Evolutionary conservation across 2,329 filamentous ascomycete genomes (phyloP).

Genomic region (Neofusicoccum kwambonambiense): DNA sequence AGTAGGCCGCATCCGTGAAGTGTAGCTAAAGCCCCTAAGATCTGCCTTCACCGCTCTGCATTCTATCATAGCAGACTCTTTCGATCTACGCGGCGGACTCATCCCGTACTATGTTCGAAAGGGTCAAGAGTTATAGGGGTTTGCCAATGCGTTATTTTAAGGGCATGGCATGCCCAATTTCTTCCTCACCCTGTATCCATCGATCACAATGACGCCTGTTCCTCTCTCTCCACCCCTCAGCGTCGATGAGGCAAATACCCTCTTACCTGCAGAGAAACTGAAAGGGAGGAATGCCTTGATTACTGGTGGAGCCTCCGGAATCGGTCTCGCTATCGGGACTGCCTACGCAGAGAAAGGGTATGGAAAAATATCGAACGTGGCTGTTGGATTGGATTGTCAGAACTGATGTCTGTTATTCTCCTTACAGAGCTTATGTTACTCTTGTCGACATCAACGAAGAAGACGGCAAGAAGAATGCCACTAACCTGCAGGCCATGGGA

Average conservation of each 20-base stretch:
- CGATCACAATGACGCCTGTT: neutral
- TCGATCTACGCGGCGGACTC: neutral
- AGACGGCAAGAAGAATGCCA: constrained; percentile 19
- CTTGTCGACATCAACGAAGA: constrained; percentile 26
- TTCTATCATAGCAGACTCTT: neutral
- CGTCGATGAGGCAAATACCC: neutral
- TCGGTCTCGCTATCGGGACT: neutral
- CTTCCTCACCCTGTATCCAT: neutral
- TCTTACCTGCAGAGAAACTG: neutral
- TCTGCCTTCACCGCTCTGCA: neutral
- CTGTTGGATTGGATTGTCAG: too few species aligned
- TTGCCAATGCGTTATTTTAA: too few species aligned
- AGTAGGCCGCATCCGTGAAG: too few species aligned
- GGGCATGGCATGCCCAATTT: too few species aligned
- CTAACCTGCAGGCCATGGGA: constrained; percentile 22
- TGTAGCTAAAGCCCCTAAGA: neutral
- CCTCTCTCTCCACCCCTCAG: neutral
- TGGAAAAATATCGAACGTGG: too few species aligned
- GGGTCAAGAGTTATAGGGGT: too few species aligned
- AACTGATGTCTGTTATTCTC: too few species aligned
- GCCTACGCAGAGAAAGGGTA: constrained; percentile 9
- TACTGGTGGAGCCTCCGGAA: constrained; percentile 8
- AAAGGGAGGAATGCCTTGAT: constrained; percentile 6
- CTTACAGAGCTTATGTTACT: constrained; percentile 25
- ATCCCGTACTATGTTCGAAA: neutral